Evolutionary conservation across 768 basidiomycete genomes (phyloP).

Genomic region (Suillus clintonianus): DNA sequence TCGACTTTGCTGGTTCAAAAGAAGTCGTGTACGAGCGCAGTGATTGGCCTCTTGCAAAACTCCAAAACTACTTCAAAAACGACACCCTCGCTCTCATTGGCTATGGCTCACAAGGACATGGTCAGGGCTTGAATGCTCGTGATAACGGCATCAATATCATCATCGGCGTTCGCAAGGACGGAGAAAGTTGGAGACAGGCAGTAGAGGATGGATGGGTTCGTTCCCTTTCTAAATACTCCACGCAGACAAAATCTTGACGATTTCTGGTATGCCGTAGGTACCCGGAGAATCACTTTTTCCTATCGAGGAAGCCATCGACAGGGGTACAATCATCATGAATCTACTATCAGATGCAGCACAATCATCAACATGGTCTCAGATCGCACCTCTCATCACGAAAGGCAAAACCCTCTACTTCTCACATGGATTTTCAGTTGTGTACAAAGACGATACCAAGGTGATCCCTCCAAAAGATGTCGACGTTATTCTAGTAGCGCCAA

Average conservation of each 20-base stretch:
- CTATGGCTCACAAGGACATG: constrained; percentile 98
- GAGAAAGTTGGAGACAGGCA: constrained; percentile 96
- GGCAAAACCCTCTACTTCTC: constrained; percentile 99
- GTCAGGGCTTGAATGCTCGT: constrained; percentile 97
- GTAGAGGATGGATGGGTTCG: constrained; percentile 92
- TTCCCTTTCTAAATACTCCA: constrained; percentile 8
- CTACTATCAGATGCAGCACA: constrained; percentile 98
- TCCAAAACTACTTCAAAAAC: constrained; percentile 99
- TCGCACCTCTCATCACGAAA: constrained; percentile 96
- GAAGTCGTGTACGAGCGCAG: constrained; percentile 93
- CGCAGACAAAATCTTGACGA: neutral
- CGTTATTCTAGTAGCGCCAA: constrained; percentile 98
- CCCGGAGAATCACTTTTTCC: constrained; percentile 98
- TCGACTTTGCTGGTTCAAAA: constrained; percentile 93
- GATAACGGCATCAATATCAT: constrained; percentile 99
- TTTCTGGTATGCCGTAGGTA: constrained; percentile 42
- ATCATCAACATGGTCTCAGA: constrained; percentile 87
- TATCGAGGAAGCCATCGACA: constrained; percentile 95
- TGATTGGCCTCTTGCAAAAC: constrained; percentile 97
- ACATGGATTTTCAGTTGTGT: constrained; percentile 98
- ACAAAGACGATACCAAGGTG: constrained; percentile 95
- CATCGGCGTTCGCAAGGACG: constrained; percentile 95
- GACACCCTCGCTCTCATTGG: constrained; percentile 99
- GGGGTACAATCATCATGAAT: constrained; percentile 99
- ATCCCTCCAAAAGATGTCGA: constrained; percentile 93